Percentiles rank a stretch among this genome's conserved stretches.
Evolutionary conservation across 202 grass and related monocot species (phyloP).

Genomic region (Schoenoplectus tabernaemontani): DNA sequence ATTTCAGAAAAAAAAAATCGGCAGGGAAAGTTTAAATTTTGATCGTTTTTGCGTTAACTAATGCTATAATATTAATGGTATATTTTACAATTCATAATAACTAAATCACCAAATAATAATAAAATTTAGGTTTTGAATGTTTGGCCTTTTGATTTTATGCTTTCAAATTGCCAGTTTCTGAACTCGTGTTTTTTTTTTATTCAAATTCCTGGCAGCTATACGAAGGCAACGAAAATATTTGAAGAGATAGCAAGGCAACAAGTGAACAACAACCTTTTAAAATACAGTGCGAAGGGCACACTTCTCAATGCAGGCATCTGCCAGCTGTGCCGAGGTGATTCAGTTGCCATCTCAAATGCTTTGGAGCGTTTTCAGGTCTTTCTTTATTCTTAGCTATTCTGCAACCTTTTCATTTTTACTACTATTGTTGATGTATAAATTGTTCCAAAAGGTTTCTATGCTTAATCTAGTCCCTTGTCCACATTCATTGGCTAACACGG

Average conservation of each 20-base stretch:
- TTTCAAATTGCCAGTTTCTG: neutral
- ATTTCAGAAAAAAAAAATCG: neutral
- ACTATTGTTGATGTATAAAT: too few relatives aligned
- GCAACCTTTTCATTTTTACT: too few relatives aligned
- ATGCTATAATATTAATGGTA: neutral
- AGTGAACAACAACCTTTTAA: slow-evolving; percentile 41
- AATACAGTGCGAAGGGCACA: slow-evolving; percentile 44
- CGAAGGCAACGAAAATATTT: slow-evolving; percentile 39
- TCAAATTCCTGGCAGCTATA: slow-evolving; percentile 27
- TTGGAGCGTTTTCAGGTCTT: slow-evolving; percentile 46
- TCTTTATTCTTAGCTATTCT: slow-evolving; percentile 4
- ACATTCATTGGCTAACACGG: too few relatives aligned
- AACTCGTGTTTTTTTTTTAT: neutral
- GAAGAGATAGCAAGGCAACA: slow-evolving; percentile 35
- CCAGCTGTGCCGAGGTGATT: slow-evolving; percentile 40
- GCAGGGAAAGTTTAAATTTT: neutral
- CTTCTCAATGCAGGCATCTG: slow-evolving; percentile 53
- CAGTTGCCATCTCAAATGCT: slow-evolving; percentile 37
- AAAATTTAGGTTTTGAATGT: neutral
- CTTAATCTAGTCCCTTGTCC: too few relatives aligned
- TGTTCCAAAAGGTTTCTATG: too few relatives aligned
- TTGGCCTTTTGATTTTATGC: neutral
- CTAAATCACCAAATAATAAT: neutral
- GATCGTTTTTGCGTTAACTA: neutral
- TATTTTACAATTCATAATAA: neutral